Conservation (phyloP, 2,329 filamentous ascomycete genomes). For the Aureobasidium sp. region DNA sequence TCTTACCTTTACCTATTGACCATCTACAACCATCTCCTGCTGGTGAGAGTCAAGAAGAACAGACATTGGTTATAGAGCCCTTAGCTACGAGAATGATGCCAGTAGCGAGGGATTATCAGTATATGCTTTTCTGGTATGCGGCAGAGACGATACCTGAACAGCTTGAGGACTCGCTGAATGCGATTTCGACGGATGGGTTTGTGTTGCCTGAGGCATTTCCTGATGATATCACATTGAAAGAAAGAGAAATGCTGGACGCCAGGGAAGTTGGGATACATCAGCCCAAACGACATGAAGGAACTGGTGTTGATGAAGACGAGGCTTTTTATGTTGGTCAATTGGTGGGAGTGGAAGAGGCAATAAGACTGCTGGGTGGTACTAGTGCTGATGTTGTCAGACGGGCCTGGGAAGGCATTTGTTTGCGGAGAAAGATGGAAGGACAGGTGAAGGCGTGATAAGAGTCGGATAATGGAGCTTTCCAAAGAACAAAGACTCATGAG, state of each 20-base stretch:
- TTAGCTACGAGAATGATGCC: conserved; percentile 42
- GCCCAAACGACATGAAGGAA: conserved; percentile 39
- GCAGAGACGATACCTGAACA: conserved; percentile 36
- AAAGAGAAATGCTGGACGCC: conserved; percentile 35
- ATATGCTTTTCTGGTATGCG: conserved; percentile 41
- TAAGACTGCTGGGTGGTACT: conserved; percentile 31
- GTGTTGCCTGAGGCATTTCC: conserved; percentile 24
- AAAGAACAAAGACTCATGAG: no score
- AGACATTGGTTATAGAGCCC: conserved; percentile 34
- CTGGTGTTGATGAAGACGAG: conserved; percentile 44
- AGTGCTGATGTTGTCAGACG: conserved; percentile 40
- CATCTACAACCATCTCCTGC: conserved; percentile 38
- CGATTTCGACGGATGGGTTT: background rate
- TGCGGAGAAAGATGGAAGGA: conserved; percentile 29
- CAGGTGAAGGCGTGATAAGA: background rate
- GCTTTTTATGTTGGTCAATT: conserved; percentile 36
- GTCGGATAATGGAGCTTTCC: no score
- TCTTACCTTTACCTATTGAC: conserved; percentile 38
- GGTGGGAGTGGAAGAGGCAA: conserved; percentile 38
- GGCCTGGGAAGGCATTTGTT: conserved; percentile 39
- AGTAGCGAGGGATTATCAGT: conserved; percentile 30
- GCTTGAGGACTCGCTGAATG: background rate
- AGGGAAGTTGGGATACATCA: conserved; percentile 37
- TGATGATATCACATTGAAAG: conserved; percentile 28
- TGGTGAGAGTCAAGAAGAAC: conserved; percentile 16